phyloP scores from a whole-genome alignment of 305 asterid genomes.

The Fraxinus baroniana region DNA sequence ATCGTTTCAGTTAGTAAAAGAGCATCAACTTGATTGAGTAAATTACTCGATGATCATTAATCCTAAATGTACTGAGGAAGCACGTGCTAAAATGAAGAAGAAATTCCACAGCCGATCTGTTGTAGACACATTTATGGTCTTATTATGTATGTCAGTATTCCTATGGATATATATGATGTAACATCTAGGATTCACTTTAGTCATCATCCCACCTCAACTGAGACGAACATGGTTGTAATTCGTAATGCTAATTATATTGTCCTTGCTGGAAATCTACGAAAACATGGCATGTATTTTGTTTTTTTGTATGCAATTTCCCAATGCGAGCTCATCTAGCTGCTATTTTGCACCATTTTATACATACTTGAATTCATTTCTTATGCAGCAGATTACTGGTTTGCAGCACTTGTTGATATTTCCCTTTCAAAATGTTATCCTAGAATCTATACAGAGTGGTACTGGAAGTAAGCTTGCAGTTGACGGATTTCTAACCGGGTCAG shows the following conservation, averaged over 20 bases:
- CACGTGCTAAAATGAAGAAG: not conserved
- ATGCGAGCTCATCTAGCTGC: not conserved
- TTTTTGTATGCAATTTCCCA: not conserved
- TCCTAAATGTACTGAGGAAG: not conserved
- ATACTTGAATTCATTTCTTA: not conserved
- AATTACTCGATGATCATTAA: not conserved
- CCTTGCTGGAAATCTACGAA: not conserved
- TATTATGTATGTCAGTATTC: not conserved
- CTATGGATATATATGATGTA: not conserved
- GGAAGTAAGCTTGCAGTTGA: conserved; percentile 19
- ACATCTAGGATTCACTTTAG: not conserved
- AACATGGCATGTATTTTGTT: not conserved
- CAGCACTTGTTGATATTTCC: not conserved
- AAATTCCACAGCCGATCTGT: not conserved
- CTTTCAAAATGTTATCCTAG: conserved; percentile 24
- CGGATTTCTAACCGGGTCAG: conserved; percentile 15
- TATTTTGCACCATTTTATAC: not conserved
- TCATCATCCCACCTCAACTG: not conserved
- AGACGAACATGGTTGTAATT: not conserved
- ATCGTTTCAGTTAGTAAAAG: not conserved
- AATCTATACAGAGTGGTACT: conserved; percentile 27
- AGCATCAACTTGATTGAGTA: not conserved
- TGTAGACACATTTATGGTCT: not conserved
- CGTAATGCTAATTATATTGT: not conserved
- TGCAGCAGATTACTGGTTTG: not conserved